Base-by-base conservation (phyloP, 371 early-diverging fungal genomes). In the Actinomucor elegans region DNA sequence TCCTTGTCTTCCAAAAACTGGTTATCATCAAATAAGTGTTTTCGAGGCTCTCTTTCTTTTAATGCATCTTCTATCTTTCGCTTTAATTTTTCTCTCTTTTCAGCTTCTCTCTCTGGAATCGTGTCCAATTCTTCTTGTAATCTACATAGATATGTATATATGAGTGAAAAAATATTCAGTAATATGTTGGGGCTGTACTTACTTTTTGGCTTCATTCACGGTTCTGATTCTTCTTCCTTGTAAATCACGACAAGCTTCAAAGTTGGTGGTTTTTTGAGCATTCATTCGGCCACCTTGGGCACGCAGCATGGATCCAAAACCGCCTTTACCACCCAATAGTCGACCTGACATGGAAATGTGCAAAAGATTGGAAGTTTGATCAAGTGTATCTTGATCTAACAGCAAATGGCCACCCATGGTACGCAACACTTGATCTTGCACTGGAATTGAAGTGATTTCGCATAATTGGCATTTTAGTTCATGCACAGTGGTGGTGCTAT, bases 201-300 rank as follows among this genome's bases (percentile, higher is more conserved):
- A 90, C 91, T 81, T 85, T 73, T 92, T 89, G 28, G 95, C 94
- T 35, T 91, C 94, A 54, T 92, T 94, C 12, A 94, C 86, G 4
- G 93, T 90, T 63, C 89, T 85, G 20, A 97, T 81, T 20, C 98
- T 78, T 34, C 95, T 74, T 2, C 98, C 98, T 44, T 87, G 86
- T 41, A 97, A 77, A 76, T 98, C 98, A 32, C 98, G 78, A 72
- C 97, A 97, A 7, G 90, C 87, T 60, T 98, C 98, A 50, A 83
- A 90, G 71, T 94, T 94, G 26, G 92, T 93, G 0, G 94, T 88
- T 61, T 93, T 94, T 64, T 91, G 86, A 9, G 90, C 84, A 44
- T 92, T 84, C 94, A 94, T 94, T 29, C 89, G 83, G 27, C 90
- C 96, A 59, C 97, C 97, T 65, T 95, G 95, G 0, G 96, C 93